Base-by-base conservation (phyloP, 1,284 basidiomycete species). In the Microbotryum lychnidis-dioicae region DNA sequence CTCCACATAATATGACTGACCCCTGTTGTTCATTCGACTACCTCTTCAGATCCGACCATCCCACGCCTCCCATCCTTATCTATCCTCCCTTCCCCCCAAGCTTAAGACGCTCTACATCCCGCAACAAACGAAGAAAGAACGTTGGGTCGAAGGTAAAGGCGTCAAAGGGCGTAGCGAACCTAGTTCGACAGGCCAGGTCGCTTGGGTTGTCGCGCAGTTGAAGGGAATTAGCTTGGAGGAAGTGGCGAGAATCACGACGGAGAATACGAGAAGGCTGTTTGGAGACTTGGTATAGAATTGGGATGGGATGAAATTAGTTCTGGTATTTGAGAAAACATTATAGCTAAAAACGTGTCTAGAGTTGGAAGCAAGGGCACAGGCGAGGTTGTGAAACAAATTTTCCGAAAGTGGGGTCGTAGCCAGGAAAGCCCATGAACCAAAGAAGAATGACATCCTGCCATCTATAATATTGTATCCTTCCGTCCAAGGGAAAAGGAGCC, bases 131-230 rank as follows among this genome's bases (percentile, higher is more conserved):
- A 86, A 86, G 70, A 82, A 86, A 12, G 88, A 92, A 68, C 81
- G 82, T 7, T 87, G 85, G 72, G 78, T 79, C 6, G 70, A 73
- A 12, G 85, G 84, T 1, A 80, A 80, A 68, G 79, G 84, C 1
- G 84, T 91, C 52, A 92, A 93, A 74, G 87, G 88, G 0, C 78
- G 91, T 21, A 90, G 89, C 71, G 91, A 93, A 72, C 89, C 91
- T 1, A 81, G 78, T 21, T 79, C 84, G 4, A 82, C 89, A 46
- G 87, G 85, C 3, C 81, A 81, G 16, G 83, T 93, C 16, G 90
- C 87, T 10, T 89, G 86, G 81, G 83, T 90, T 4, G 77, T 91
- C 10, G 80, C 86, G 55, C 75, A 77, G 61, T 72, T 90, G 45
- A 80, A 82, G 48, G 79, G 78, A 1, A 72, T 83, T 6, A 65